These are phyloP conservation scores for Gautieria morchelliformis DNA, from an alignment of 768 basidiomycete species.

Conservation along the genomic window DNA sequence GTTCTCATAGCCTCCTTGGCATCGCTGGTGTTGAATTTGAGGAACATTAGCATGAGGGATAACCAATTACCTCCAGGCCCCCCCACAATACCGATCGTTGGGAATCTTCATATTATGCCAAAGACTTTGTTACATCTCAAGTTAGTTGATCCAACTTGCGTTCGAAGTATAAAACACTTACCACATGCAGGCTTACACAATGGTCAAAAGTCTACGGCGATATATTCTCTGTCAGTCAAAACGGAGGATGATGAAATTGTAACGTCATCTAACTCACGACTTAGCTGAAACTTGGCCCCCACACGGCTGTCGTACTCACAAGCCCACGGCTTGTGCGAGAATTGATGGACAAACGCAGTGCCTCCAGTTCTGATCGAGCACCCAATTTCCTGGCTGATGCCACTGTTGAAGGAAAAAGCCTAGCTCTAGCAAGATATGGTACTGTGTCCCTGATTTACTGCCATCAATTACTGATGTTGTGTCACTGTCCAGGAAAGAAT, in stretches of 20 bases:
- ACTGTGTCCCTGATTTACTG: neutral
- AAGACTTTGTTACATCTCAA: conserved; percentile 15
- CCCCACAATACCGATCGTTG: conserved; percentile 16
- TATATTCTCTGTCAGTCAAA: conserved; percentile 15
- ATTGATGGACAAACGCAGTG: conserved; percentile 20
- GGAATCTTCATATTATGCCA: conserved; percentile 18
- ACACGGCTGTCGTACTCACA: conserved; percentile 16
- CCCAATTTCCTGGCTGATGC: conserved; percentile 14
- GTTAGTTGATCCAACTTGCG: conserved; percentile 1
- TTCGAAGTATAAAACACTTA: too few species aligned
- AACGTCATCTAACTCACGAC: neutral
- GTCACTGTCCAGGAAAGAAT: neutral
- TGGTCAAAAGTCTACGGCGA: conserved; percentile 22
- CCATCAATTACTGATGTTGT: neutral
- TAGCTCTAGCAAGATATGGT: conserved; percentile 14
- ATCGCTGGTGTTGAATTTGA: neutral
- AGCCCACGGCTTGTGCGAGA: conserved; percentile 13
- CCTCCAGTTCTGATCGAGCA: conserved; percentile 18
- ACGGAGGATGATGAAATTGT: conserved; percentile 4
- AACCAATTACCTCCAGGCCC: conserved; percentile 19
- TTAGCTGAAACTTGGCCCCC: conserved; percentile 18
- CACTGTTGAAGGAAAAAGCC: conserved; percentile 6
- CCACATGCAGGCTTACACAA: conserved; percentile 18
- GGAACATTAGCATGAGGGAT: conserved; percentile 3
- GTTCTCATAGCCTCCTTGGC: too few species aligned